Conservation (phyloP, 169 alveolate species). For the Cyclospora cayetanensis region DNA sequence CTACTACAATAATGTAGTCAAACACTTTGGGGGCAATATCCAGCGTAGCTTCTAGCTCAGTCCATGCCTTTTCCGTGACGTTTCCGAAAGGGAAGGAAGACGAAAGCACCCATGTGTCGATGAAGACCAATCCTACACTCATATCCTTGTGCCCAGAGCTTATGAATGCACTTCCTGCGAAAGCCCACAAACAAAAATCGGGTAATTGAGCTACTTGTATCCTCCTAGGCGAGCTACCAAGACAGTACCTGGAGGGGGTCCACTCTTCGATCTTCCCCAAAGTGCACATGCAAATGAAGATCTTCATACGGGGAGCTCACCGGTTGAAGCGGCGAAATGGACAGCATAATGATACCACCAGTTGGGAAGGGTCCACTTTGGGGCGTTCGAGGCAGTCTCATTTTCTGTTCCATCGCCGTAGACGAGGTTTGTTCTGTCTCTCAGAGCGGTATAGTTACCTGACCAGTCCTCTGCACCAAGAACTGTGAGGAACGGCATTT, state of each 20-base stretch:
- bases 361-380: slow-evolving; percentile 92
- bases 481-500: slow-evolving; percentile 88
- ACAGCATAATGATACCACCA: slow-evolving; percentile 91
- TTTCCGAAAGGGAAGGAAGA: slow-evolving; percentile 86
- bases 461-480: slow-evolving; percentile 90
- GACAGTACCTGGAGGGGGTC: too few species aligned
- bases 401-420: slow-evolving; percentile 75
- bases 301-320: slow-evolving; percentile 7
- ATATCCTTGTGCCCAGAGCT: slow-evolving; percentile 79
- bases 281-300: background rate
- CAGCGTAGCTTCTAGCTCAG: slow-evolving; percentile 85
- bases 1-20: slow-evolving; percentile 90
- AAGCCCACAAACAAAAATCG: too few species aligned
- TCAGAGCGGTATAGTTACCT: slow-evolving; percentile 85
- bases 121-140: slow-evolving; percentile 87
- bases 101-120: slow-evolving; percentile 92
- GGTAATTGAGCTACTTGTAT: too few species aligned
- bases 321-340: slow-evolving; percentile 85
- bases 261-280: too few species aligned
- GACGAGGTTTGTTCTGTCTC: slow-evolving; percentile 80
- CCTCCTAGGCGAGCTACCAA: too few species aligned
- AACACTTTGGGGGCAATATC: slow-evolving; percentile 86
- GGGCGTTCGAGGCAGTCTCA: slow-evolving; percentile 68
- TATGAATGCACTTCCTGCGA: slow-evolving; percentile 71
- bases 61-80: slow-evolving; percentile 88